Base-by-base conservation (phyloP, 2,329 filamentous ascomycete genomes). In the Stagonosporopsis chrysanthemi region DNA sequence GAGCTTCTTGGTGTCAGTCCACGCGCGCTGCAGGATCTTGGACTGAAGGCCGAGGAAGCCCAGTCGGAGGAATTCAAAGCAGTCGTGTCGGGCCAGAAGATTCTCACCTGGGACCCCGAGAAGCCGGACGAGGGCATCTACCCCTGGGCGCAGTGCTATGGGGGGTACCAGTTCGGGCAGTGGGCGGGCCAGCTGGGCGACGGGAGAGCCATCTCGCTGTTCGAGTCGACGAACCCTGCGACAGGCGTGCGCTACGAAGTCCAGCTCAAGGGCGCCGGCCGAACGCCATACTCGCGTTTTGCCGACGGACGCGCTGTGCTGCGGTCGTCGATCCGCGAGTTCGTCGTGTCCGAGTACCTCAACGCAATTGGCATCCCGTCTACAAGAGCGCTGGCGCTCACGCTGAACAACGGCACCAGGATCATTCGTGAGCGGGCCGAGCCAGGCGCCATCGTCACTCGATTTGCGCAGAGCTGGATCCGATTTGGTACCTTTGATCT, bases 81-180 rank as follows among this genome's bases (percentile, higher is more conserved):
- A 58, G 82, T 92, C 0, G 90, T 96, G 6, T 87, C 90, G 0
- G 95, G 95, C 2, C 96, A 95, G 73, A 88, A 87, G 70, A 84
- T 97, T 14, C 86, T 90, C 53, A 94, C 92, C 46, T 90, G 90
- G 86, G 85, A 92, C 62, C 85, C 89, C 56, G 83, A 87, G 5
- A 66, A 75, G 36, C 69, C 65, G 17, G 66, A 70, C 24, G 59
- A 64, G n/a, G 73, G 90, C 19, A 87, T 95, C 40, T 99, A 99
- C 74, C 94, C 95, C 0, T 99, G 95, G 95, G 93, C 95, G 29
- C 95, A 99, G 78, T 98, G 95, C 79, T 99, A 99, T 75, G 95
- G 95, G 55, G 94, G 94, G 54, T 81, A 83, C 67, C 77, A 78
- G 46, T 78, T 79, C 56, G 95, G 95, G 6, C 87, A 90, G 64